A percentile compares a stretch with the other conserved stretches of the same genome.
Conservation (phyloP, 345 rosid species). For the Salix purpurea region DNA sequence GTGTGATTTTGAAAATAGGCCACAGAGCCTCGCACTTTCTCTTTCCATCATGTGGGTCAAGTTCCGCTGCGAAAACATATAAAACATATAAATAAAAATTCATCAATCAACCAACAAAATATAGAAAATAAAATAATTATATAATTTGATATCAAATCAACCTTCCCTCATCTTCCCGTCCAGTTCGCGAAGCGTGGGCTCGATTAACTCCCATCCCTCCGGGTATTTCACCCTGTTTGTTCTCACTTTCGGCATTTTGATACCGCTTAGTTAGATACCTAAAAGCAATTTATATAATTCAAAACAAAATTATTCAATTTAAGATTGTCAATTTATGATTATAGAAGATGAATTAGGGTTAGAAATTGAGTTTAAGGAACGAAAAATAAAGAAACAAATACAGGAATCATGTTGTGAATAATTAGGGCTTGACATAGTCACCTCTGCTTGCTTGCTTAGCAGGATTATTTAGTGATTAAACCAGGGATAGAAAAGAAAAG, state of each 20-base stretch:
- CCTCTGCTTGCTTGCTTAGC: no score
- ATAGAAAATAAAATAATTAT: not conserved
- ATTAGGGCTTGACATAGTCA: no score
- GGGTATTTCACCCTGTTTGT: conserved; percentile 68
- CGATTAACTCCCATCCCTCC: conserved; percentile 86
- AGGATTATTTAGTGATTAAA: no score
- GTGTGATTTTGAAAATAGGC: conserved; percentile 73
- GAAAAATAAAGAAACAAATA: no score
- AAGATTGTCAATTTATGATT: no score
- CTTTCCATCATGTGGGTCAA: conserved; percentile 72
- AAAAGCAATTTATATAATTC: no score
- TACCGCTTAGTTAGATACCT: not conserved
- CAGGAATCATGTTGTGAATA: no score
- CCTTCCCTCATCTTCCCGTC: conserved; percentile 90
- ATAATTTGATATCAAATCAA: conserved; percentile 9
- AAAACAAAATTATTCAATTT: no score
- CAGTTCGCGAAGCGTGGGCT: conserved; percentile 69
- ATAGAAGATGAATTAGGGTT: no score
- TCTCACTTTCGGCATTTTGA: conserved; percentile 70
- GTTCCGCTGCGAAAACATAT: conserved; percentile 48
- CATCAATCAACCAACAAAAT: not conserved
- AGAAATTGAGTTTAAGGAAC: no score
- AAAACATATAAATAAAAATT: not conserved
- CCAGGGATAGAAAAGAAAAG: no score
- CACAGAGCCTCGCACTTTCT: conserved; percentile 73